Evolutionary conservation across 257 asterid genomes (phyloP).

Genomic region (Cynanchum wilfordii): DNA sequence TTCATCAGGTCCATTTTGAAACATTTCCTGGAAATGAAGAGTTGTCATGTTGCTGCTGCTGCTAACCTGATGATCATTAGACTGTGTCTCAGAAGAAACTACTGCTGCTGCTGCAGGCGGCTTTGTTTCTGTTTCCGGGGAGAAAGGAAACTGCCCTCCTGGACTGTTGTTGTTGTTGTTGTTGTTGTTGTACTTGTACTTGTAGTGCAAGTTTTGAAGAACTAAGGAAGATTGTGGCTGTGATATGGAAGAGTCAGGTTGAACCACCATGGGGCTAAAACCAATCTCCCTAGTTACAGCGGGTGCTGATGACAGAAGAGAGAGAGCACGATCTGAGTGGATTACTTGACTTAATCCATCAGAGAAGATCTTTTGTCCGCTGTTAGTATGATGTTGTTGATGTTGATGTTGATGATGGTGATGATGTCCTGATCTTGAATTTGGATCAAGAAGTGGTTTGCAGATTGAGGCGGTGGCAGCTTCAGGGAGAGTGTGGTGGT

Average conservation of each 20-base stretch:
- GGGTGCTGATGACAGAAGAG: slow-evolving; percentile 95
- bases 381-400: slow-evolving; percentile 4
- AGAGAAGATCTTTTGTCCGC: slow-evolving; percentile 28
- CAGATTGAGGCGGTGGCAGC: slow-evolving; percentile 15
- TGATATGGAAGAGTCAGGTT: slow-evolving; percentile 28
- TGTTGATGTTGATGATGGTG: too few species aligned
- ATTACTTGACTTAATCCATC: slow-evolving; percentile 43
- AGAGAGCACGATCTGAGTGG: slow-evolving; percentile 82
- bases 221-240: slow-evolving; percentile 27
- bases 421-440: slow-evolving; percentile 20
- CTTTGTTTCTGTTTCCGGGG: slow-evolving; percentile 36
- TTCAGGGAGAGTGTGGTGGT: slow-evolving; percentile 21
- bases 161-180: slow-evolving; percentile 11
- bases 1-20: slow-evolving; percentile 44
- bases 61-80: slow-evolving; percentile 21
- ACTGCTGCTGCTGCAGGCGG: slow-evolving; percentile 23
- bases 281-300: slow-evolving; percentile 49
- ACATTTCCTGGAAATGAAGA: slow-evolving; percentile 47
- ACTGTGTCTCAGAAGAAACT: slow-evolving; percentile 19
- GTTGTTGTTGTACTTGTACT: too few species aligned
- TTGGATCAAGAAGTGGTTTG: slow-evolving; percentile 35
- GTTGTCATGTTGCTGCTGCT: slow-evolving; percentile 20
- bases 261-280: slow-evolving; percentile 37
- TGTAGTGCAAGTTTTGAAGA: slow-evolving; percentile 35
- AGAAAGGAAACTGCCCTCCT: slow-evolving; percentile 29